Evolutionary conservation across 1,284 basidiomycete species (phyloP).

Genomic region (Sporisorium graminicola): DNA sequence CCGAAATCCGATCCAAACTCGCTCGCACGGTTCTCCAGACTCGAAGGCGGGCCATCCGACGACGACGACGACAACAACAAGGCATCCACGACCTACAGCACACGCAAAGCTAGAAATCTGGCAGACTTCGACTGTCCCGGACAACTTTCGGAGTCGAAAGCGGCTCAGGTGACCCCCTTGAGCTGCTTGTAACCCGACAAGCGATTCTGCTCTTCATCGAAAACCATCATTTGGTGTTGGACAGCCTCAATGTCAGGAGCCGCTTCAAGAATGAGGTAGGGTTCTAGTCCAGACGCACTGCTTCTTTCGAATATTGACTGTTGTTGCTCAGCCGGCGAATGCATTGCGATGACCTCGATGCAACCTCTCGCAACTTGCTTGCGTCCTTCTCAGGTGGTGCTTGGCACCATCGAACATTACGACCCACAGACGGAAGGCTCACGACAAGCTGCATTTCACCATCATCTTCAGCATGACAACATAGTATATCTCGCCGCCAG

Average conservation of each 20-base stretch:
- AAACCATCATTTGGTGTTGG: background rate
- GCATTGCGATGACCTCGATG: slow-evolving; percentile 15
- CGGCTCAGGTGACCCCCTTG: background rate
- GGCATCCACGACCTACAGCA: background rate
- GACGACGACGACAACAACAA: background rate
- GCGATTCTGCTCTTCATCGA: background rate
- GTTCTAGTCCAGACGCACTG: background rate
- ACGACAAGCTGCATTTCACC: background rate
- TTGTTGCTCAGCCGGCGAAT: background rate
- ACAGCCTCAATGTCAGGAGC: background rate
- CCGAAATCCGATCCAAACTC: slow-evolving; percentile 1
- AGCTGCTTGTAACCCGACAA: background rate
- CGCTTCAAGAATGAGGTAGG: slow-evolving; percentile 1
- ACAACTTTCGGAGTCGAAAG: background rate
- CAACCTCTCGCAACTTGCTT: slow-evolving; percentile 12
- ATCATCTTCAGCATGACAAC: slow-evolving; percentile 1
- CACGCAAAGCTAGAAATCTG: background rate
- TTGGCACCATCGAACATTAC: slow-evolving; percentile 19
- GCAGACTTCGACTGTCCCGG: background rate
- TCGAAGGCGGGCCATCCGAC: background rate
- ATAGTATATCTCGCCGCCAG: slow-evolving; percentile 27
- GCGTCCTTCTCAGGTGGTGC: slow-evolving; percentile 29
- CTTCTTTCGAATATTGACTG: background rate
- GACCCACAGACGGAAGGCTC: slow-evolving; percentile 8
- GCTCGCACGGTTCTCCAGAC: slow-evolving; percentile 28